phyloP scores from a whole-genome alignment of 2,329 filamentous ascomycete genomes.

The Zymoseptoria crescenta region DNA sequence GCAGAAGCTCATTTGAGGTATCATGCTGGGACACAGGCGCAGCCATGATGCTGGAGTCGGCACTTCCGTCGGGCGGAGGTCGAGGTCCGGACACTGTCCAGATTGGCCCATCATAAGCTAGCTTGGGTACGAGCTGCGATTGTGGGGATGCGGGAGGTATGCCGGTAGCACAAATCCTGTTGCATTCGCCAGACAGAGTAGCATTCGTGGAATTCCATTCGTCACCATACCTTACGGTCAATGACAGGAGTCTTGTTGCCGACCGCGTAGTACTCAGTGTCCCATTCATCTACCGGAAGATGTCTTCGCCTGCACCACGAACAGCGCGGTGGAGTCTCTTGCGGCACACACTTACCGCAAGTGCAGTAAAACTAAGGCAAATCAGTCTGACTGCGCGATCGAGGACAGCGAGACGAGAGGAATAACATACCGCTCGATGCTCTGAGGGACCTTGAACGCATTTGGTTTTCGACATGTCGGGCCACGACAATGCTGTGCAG shows the following conservation, averaged over 20 bases:
- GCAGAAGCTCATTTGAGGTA: background rate
- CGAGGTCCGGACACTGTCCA: background rate
- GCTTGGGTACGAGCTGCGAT: slow-evolving; percentile 1
- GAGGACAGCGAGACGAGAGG: too few species aligned
- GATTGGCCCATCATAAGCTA: slow-evolving; percentile 6
- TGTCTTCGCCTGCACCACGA: slow-evolving; percentile 7
- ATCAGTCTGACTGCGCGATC: background rate
- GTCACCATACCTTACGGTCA: background rate
- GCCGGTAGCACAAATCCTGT: slow-evolving; percentile 7
- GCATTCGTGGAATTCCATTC: background rate
- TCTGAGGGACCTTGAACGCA: too few species aligned
- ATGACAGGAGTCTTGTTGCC: background rate
- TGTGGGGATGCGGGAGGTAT: too few species aligned
- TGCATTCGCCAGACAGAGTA: background rate
- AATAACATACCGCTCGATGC: too few species aligned
- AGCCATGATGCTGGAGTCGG: background rate
- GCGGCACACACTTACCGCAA: slow-evolving; percentile 1
- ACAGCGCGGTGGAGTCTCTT: slow-evolving; percentile 1
- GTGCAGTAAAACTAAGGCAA: slow-evolving; percentile 5
- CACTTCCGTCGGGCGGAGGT: too few species aligned
- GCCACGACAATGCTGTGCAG: too few species aligned
- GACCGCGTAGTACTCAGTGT: background rate
- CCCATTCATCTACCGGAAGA: background rate
- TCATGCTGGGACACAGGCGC: background rate
- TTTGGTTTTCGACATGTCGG: too few species aligned